phyloP scores from a whole-genome alignment of 805 yeast genomes.

The Kurtzmaniella cleridarum region DNA sequence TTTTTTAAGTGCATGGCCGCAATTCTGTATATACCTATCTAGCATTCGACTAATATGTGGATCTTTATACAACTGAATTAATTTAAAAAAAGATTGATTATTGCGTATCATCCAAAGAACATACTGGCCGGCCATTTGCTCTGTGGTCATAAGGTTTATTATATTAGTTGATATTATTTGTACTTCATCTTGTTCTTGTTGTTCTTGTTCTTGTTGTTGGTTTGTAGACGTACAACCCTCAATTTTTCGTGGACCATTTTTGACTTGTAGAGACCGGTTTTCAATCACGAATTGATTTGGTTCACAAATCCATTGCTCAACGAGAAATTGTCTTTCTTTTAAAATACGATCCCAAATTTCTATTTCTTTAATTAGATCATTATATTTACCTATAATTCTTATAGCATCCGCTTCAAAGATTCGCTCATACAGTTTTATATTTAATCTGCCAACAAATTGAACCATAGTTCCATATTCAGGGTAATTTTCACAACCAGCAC shows the following conservation, averaged over 20 bases:
- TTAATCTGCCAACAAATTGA: too few species aligned
- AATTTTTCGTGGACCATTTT: too few species aligned
- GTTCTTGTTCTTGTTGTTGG: background rate
- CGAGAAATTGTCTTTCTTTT: background rate
- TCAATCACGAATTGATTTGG: too few species aligned
- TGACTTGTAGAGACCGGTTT: too few species aligned
- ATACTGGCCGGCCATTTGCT: constrained; percentile 10
- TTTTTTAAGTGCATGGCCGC: constrained; percentile 5
- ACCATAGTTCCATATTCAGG: constrained; percentile 18
- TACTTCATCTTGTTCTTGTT: background rate
- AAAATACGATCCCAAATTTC: background rate
- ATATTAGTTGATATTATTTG: background rate
- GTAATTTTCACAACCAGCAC: constrained; percentile 9
- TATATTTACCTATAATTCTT: background rate
- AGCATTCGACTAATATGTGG: constrained; percentile 11
- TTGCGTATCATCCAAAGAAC: constrained; percentile 14
- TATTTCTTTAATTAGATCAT: background rate
- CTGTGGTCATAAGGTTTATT: background rate
- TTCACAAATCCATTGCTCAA: background rate
- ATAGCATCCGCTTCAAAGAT: background rate
- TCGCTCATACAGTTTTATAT: too few species aligned
- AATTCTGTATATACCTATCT: constrained; percentile 6
- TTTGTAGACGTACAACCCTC: too few species aligned
- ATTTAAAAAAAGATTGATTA: constrained; percentile 12
- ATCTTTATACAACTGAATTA: constrained; percentile 17